Evolutionary conservation across 164 flowering plant genomes (phyloP).

Genomic region (Taxillus chinensis): DNA sequence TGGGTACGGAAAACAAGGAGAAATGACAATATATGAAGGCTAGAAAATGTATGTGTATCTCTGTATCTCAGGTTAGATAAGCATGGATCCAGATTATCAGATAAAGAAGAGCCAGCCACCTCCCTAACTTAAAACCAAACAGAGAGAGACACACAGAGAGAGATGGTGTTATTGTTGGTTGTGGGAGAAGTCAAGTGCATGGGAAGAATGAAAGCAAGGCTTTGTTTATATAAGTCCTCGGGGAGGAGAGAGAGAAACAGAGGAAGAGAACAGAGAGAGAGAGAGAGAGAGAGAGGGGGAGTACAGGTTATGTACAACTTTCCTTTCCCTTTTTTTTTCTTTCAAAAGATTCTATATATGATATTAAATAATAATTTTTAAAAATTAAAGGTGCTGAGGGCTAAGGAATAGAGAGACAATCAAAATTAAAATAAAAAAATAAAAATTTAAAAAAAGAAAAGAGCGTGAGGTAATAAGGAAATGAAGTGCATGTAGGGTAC

Average conservation of each 20-base stretch:
- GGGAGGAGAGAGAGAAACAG: neutral
- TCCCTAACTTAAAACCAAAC: neutral
- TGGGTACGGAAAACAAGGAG: neutral
- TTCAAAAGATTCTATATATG: too few relatives aligned
- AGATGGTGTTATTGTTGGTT: conserved; percentile 8
- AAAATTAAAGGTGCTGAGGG: too few relatives aligned
- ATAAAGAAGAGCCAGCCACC: conserved; percentile 6
- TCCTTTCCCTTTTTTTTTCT: too few relatives aligned
- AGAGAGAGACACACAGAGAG: neutral
- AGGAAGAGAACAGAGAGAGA: neutral
- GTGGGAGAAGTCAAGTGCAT: conserved; percentile 35
- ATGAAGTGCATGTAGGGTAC: too few relatives aligned
- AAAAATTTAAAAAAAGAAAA: too few relatives aligned
- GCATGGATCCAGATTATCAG: conserved; percentile 13
- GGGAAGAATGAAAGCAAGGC: conserved; percentile 23
- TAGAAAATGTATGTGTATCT: conserved; percentile 5
- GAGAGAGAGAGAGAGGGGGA: conserved; percentile 10
- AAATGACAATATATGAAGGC: neutral
- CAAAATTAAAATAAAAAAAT: too few relatives aligned
- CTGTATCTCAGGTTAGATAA: conserved; percentile 7
- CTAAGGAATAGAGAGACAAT: too few relatives aligned
- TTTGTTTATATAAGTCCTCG: conserved; percentile 15
- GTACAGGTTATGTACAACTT: too few relatives aligned
- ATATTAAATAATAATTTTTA: too few relatives aligned
- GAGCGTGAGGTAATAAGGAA: too few relatives aligned